phyloP scores from a whole-genome alignment of 768 basidiomycete genomes.

The Boletus rubescentipes region DNA sequence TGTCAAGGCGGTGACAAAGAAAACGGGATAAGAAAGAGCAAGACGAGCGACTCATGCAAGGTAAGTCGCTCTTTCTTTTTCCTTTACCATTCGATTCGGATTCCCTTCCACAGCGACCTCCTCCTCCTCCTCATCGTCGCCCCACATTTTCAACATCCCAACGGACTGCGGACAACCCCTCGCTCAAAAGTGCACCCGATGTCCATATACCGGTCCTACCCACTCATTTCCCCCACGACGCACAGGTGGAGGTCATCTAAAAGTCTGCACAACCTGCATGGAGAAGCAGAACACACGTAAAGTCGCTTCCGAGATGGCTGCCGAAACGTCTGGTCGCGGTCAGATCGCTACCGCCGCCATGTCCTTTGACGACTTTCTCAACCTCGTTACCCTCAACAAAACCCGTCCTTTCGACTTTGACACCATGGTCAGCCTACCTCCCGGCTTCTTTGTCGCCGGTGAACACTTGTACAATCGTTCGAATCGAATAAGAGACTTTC shows the following conservation, averaged over 20 bases:
- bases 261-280: slow-evolving; percentile 34
- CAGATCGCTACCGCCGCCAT: slow-evolving; percentile 38
- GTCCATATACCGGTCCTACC: slow-evolving; percentile 30
- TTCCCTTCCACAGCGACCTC: slow-evolving; percentile 11
- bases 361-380: slow-evolving; percentile 34
- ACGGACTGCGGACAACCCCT: slow-evolving; percentile 12
- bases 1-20: background rate
- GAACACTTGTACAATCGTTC: slow-evolving; percentile 37
- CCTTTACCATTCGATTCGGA: slow-evolving; percentile 4
- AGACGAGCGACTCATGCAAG: slow-evolving; percentile 21
- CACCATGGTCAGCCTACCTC: slow-evolving; percentile 34
- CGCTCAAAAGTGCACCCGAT: slow-evolving; percentile 34
- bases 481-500: slow-evolving; percentile 34
- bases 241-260: slow-evolving; percentile 31
- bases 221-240: slow-evolving; percentile 31
- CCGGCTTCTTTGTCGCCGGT: slow-evolving; percentile 31
- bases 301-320: slow-evolving; percentile 29
- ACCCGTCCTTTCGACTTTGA: slow-evolving; percentile 34
- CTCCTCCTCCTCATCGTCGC: slow-evolving; percentile 22
- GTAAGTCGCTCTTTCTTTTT: slow-evolving; percentile 10
- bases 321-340: slow-evolving; percentile 29
- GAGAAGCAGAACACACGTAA: slow-evolving; percentile 36
- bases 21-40: slow-evolving; percentile 12
- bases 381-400: slow-evolving; percentile 34
- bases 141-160: slow-evolving; percentile 24